Evolutionary conservation across 495 filamentous ascomycete genomes (phyloP).

Genomic region (Neurospora cerealis): DNA sequence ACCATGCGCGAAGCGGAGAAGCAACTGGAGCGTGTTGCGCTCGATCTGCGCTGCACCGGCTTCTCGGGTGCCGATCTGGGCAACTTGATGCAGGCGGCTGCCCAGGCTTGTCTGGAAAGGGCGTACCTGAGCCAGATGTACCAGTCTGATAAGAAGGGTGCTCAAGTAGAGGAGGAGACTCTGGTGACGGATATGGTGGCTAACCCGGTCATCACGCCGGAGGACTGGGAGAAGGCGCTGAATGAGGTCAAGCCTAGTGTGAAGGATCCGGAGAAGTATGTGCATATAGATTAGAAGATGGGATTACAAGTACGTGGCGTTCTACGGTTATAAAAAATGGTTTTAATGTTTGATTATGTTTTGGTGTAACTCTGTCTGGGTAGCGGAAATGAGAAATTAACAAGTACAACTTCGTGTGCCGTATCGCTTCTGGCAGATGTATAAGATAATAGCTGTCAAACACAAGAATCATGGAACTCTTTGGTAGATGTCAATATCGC

Average conservation of each 20-base stretch:
- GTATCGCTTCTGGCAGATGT: not conserved
- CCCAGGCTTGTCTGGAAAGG: conserved; percentile 62
- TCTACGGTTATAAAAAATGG: not conserved
- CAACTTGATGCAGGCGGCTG: conserved; percentile 66
- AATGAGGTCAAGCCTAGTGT: conserved; percentile 71
- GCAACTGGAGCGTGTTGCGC: conserved; percentile 49
- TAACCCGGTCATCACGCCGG: conserved; percentile 44
- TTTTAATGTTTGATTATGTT: not conserved
- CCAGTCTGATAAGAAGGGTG: conserved; percentile 6
- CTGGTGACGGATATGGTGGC: conserved; percentile 7
- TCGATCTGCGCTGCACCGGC: conserved; percentile 58
- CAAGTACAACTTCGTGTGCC: not conserved
- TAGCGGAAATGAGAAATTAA: not conserved
- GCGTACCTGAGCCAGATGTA: conserved; percentile 19
- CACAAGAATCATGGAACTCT: not conserved
- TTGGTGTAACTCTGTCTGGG: not conserved
- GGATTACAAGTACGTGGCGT: not conserved
- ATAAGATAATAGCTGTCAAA: not conserved
- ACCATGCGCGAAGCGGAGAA: conserved; percentile 19
- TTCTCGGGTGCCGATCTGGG: conserved; percentile 88
- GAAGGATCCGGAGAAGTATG: conserved; percentile 38
- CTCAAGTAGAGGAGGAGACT: not conserved
- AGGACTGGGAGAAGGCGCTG: conserved; percentile 72
- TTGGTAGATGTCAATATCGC: not conserved
- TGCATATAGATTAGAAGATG: not conserved